These are phyloP conservation scores for Claviceps quebecensis DNA, from an alignment of 2,329 filamentous ascomycete species.

Conservation along the genomic window DNA sequence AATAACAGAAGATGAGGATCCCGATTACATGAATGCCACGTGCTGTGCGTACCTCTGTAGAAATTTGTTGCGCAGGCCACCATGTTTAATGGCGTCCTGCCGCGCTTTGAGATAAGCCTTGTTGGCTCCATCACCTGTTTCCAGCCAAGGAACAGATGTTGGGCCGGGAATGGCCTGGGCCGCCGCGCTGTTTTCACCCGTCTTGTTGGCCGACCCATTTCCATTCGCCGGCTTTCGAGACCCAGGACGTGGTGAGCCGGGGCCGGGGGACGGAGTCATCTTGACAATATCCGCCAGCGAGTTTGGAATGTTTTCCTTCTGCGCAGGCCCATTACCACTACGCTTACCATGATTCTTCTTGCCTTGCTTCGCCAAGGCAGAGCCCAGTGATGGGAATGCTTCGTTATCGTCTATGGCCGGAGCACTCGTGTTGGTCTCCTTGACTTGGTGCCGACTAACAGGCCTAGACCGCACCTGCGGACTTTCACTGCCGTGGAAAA, in stretches of 20 bases:
- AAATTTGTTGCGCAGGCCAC: constrained; percentile 91
- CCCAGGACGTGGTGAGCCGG: constrained; percentile 44
- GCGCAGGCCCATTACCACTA: constrained; percentile 60
- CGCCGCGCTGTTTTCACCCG: constrained; percentile 64
- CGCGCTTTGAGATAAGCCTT: constrained; percentile 90
- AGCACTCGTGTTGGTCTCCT: constrained; percentile 49
- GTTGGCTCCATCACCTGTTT: constrained; percentile 82
- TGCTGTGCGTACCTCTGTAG: constrained; percentile 57
- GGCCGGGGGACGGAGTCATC: constrained; percentile 77
- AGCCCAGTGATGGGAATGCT: constrained; percentile 81
- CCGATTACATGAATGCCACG: not conserved
- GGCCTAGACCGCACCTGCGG: constrained; percentile 69
- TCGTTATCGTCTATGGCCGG: constrained; percentile 86
- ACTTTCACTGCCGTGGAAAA: constrained; percentile 44
- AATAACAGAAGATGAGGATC: no score
- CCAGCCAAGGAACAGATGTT: constrained; percentile 90
- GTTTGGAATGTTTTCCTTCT: constrained; percentile 57
- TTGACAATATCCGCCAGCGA: constrained; percentile 90
- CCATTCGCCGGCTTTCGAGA: constrained; percentile 24
- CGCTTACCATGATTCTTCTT: constrained; percentile 94
- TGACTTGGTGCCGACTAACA: constrained; percentile 57
- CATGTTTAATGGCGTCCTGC: constrained; percentile 93
- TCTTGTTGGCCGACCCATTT: constrained; percentile 12
- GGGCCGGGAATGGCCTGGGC: constrained; percentile 76
- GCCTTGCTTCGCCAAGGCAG: constrained; percentile 56